Percentiles rank a stretch among this genome's conserved stretches.
phyloP scores from a whole-genome alignment of 345 rosid species.

The Lepidium didymum region DNA sequence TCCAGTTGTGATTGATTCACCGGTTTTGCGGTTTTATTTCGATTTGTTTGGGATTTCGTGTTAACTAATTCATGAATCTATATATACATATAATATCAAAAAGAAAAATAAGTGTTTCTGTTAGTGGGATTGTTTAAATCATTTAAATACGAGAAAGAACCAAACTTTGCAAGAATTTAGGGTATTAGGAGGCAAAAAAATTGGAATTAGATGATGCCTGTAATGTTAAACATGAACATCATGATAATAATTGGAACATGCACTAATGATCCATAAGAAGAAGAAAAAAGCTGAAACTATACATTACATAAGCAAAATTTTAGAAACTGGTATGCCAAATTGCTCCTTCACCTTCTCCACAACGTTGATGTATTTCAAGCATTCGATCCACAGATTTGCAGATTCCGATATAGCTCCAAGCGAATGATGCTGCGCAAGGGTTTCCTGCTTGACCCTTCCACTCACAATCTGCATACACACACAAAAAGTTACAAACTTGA shows the following conservation, averaged over 20 bases:
- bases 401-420: constrained; percentile 83
- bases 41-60: background rate
- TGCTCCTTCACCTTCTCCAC: constrained; percentile 72
- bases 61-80: background rate
- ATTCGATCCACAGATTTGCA: constrained; percentile 85
- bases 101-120: background rate
- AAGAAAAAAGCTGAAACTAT: constrained; percentile 5
- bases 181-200: constrained; percentile 1
- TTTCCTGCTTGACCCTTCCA: constrained; percentile 75
- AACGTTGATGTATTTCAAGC: constrained; percentile 50
- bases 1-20: constrained; percentile 7
- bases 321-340: constrained; percentile 36
- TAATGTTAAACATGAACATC: constrained; percentile 12
- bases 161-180: background rate
- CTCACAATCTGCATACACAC: constrained; percentile 46
- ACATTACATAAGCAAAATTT: background rate
- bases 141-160: background rate
- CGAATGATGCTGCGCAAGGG: constrained; percentile 78
- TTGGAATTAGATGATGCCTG: background rate
- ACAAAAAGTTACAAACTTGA: background rate
- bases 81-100: background rate
- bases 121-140: background rate
- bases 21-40: background rate
- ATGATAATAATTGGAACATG: constrained; percentile 1
- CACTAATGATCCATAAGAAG: constrained; percentile 5